Evolutionary conservation across 2,329 filamentous ascomycete genomes (phyloP), one percentile per base, ranked within the genome.

Genomic region (Hirsutella rhossiliensis): DNA sequence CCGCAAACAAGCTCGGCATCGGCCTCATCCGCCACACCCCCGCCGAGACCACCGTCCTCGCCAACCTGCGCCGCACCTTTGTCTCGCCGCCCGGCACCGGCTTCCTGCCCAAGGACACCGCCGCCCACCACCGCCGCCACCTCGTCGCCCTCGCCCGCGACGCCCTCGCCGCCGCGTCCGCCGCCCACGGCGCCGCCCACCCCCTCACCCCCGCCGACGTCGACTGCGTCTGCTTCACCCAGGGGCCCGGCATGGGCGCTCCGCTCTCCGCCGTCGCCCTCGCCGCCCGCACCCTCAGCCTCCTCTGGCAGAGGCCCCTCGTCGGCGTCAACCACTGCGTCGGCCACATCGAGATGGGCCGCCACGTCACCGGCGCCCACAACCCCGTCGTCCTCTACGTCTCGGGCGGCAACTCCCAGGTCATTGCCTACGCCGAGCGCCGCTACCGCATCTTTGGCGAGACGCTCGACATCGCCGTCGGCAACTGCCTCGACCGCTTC

Each of bases 251-350:
- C 0, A 98, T 98, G 92, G 92, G 92, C 46, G 90, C 87, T 34
- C 92, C 92, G 8, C 72, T 98, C 27, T 84, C 89, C 49, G 81
- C 82, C 48, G 87, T 94, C 13, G 90, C 90, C 29, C 70, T 97
- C 31, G 89, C 82, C 1, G 92, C 89, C 18, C 77, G 92, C 47
- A 87, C 85, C 49, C 69, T 97, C 29, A 74, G 79, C 37, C 67
- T 95, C 47, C 73, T 98, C 15, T 98, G 92, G 92, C 74, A 71
- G 43, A 87, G 87, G 63, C 80, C 84, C n/a, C 71, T 98, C 32
- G 82, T 98, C 3, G 90, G 88, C 20, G 92, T 98, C 23, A 98
- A 98, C 66, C 92, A 98, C 66, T 98, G 92, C 64, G 86, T 98
- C 40, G 92, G 92, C 38, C 92, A 98, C 65, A 97, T 98, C 56